Evolutionary conservation across 2,329 filamentous ascomycete genomes (phyloP).

Genomic region (Paracorniculantispora psalliotae): DNA sequence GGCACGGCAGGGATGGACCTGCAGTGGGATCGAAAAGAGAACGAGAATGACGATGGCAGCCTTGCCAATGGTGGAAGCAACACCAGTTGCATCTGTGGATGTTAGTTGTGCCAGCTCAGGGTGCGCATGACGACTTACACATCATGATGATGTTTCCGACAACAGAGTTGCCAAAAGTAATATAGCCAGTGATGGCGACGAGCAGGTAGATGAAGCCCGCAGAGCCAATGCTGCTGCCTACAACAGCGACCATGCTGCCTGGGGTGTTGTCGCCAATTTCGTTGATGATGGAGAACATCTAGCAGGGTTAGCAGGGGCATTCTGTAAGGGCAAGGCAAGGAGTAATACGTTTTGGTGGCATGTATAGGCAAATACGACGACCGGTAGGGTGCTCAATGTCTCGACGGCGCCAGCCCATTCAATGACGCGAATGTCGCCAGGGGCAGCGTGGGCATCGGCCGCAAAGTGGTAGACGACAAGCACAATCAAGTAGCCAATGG

Average conservation of each 20-base stretch:
- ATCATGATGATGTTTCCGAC: conserved; percentile 90
- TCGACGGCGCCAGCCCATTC: conserved; percentile 74
- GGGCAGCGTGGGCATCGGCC: conserved; percentile 68
- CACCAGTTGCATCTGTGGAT: conserved; percentile 34
- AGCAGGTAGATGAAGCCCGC: conserved; percentile 84
- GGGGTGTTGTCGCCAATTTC: conserved; percentile 85
- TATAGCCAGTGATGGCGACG: conserved; percentile 90
- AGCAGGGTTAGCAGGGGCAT: conserved; percentile 25
- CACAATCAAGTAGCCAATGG: conserved; percentile 90
- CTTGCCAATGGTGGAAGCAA: conserved; percentile 85
- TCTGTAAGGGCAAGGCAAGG: background rate
- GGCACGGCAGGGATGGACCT: conserved; percentile 94
- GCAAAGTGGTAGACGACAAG: conserved; percentile 90
- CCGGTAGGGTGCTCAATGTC: conserved; percentile 79
- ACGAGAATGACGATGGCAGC: conserved; percentile 94
- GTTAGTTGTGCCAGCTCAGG: conserved; percentile 18
- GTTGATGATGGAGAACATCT: conserved; percentile 99
- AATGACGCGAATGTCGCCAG: conserved; percentile 70
- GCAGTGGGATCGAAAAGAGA: conserved; percentile 92
- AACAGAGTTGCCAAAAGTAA: conserved; percentile 89
- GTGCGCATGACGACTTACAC: conserved; percentile 56
- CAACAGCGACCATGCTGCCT: conserved; percentile 66
- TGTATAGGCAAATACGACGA: conserved; percentile 98
- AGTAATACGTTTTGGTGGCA: conserved; percentile 84
- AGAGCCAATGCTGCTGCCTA: conserved; percentile 78